These are phyloP conservation scores for Macrophomina pseudophaseolina DNA, from an alignment of 2,329 filamentous ascomycete species.

Conservation along the genomic window DNA sequence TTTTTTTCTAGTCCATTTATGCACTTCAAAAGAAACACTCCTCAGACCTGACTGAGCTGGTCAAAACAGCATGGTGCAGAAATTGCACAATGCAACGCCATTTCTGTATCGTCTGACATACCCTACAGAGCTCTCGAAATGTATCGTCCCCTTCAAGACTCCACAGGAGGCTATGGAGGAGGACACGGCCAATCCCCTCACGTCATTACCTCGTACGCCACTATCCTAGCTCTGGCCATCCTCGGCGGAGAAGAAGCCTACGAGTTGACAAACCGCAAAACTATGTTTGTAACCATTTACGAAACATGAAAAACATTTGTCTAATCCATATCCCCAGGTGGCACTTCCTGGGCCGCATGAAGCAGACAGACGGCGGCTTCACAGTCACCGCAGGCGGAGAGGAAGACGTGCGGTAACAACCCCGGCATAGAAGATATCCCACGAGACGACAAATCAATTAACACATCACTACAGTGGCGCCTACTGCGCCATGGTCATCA, in stretches of 20 bases:
- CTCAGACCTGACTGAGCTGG: too few relatives aligned
- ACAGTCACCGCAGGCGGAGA: slow-evolving; percentile 85
- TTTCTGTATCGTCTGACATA: not conserved
- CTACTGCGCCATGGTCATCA: slow-evolving; percentile 86
- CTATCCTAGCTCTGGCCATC: slow-evolving; percentile 76
- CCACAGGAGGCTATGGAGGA: slow-evolving; percentile 84
- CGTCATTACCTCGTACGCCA: slow-evolving; percentile 86
- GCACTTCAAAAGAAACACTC: too few relatives aligned
- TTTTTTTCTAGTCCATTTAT: too few relatives aligned
- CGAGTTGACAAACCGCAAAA: slow-evolving; percentile 76
- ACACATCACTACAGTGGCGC: slow-evolving; percentile 66
- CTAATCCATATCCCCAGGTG: slow-evolving; percentile 56
- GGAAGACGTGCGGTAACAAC: slow-evolving; percentile 79
- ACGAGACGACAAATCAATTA: too few relatives aligned
- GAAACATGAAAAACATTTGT: slow-evolving; percentile 27
- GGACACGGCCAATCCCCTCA: slow-evolving; percentile 92
- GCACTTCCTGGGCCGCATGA: slow-evolving; percentile 86
- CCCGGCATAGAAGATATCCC: too few relatives aligned
- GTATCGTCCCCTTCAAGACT: slow-evolving; percentile 80
- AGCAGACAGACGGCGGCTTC: slow-evolving; percentile 89
- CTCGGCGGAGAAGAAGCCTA: slow-evolving; percentile 78
- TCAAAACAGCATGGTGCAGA: not conserved
- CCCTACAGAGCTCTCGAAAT: slow-evolving; percentile 68
- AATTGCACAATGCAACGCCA: not conserved
- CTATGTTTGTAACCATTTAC: slow-evolving; percentile 59